Evolutionary conservation across 2,329 filamentous ascomycete genomes (phyloP).

Genomic region (Didymella keratinophila): DNA sequence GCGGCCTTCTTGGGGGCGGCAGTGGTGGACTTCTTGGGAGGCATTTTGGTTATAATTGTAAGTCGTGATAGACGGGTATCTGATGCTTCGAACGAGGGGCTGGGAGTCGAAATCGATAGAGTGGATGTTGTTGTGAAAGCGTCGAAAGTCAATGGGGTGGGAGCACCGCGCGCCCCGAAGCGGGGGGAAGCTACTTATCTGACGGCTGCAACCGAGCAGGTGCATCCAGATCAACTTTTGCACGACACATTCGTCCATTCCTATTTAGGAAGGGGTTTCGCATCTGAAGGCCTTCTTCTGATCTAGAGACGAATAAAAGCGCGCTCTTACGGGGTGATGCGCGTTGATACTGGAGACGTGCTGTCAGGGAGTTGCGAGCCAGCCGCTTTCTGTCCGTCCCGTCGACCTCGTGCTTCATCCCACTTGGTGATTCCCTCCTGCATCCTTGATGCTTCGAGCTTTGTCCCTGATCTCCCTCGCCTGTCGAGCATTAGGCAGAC

Average conservation of each 20-base stretch:
- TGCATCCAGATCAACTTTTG: constrained; percentile 43
- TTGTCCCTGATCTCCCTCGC: constrained; percentile 10
- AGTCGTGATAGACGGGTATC: constrained; percentile 33
- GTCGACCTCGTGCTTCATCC: constrained; percentile 25
- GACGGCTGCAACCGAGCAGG: constrained; percentile 36
- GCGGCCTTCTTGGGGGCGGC: constrained; percentile 66
- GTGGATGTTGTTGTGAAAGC: constrained; percentile 33
- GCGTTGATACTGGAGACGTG: constrained; percentile 24
- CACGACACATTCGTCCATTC: constrained; percentile 36
- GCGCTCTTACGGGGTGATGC: constrained; percentile 34
- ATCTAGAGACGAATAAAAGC: constrained; percentile 30
- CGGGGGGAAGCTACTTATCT: constrained; percentile 43
- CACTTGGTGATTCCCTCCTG: constrained; percentile 14
- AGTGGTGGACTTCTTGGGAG: constrained; percentile 69
- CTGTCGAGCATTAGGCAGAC: constrained; percentile 14
- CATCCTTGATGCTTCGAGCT: constrained; percentile 10
- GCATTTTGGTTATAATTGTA: constrained; percentile 59
- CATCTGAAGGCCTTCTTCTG: constrained; percentile 33
- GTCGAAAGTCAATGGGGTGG: constrained; percentile 36
- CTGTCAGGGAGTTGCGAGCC: constrained; percentile 34
- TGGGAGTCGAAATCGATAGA: constrained; percentile 30
- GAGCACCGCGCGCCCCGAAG: constrained; percentile 38
- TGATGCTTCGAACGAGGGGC: constrained; percentile 48
- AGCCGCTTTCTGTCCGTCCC: constrained; percentile 30
- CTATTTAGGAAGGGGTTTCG: constrained; percentile 43